Base-by-base conservation (phyloP, 2,329 filamentous ascomycete genomes). In the Bipolaris sorokiniana region DNA sequence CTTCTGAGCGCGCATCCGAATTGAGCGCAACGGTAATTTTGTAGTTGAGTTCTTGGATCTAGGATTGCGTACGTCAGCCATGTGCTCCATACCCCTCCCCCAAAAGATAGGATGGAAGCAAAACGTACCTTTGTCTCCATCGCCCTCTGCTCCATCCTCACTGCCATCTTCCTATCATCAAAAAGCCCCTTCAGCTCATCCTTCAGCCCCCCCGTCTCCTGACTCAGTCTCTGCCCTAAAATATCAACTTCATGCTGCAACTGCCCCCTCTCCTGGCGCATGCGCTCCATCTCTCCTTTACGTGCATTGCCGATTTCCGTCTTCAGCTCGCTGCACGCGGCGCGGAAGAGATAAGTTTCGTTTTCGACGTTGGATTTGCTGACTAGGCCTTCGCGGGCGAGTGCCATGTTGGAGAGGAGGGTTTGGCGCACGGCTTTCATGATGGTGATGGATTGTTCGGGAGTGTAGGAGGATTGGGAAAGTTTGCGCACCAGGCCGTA, bases 231-330 rank as follows among this genome's bases (percentile, higher is more conserved):
- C 79, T 98, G 95, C 53, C 86, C 88, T 52, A 97, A 76, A 16
- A 97, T 96, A 75, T 99, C 95, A n/a, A 93, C 88, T 75, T 98
- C 95, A 74, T 97, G 93, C 79, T 97, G 92, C 63, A 99, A 78
- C 47, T 93, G 87, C 3, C 90, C 91, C 38, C 95, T 84, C 73
- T 97, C 90, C 63, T 91, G 88, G 34, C 93, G 86, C 79, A 92
- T 89, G 58, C 88, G 85, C 76, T 97, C 93, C 62, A 92, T 88
- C 64, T 91, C 88, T 0, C 87, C 83, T 64, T 89, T 88, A 22
- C 92, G 84, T 52, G 88, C 88, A 61, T 92, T 92, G 63, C 86
- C 88, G 16, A 98, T 87, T 74, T 97, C 95, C 22, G 92, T 93
- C 67, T 88, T 87, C 33, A 99, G 84, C 78, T 99, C 95, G 3